Percentiles rank a stretch among this genome's conserved stretches.
Evolutionary conservation across 495 filamentous ascomycete genomes (phyloP).

Genomic region (Penicillium pulvis): DNA sequence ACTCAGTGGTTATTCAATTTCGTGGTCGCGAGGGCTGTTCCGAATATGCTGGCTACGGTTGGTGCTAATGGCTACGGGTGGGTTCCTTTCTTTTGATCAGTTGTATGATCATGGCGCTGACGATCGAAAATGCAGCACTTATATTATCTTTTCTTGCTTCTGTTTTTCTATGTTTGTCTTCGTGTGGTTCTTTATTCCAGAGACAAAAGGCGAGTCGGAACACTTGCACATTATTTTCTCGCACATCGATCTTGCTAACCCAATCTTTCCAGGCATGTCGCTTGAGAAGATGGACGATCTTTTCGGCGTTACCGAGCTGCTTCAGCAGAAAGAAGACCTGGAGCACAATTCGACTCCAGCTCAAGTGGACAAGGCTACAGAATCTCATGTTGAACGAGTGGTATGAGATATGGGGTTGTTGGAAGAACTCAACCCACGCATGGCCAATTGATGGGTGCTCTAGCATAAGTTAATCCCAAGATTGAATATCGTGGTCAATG

Average conservation of each 20-base stretch:
- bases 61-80: slow-evolving; percentile 62
- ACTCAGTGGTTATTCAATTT: slow-evolving; percentile 57
- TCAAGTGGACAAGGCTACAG: slow-evolving; percentile 11
- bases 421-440: too few species aligned
- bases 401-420: background rate
- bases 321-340: slow-evolving; percentile 18
- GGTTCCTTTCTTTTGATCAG: slow-evolving; percentile 10
- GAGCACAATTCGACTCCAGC: background rate
- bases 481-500: too few species aligned
- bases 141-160: slow-evolving; percentile 53
- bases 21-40: slow-evolving; percentile 42
- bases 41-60: slow-evolving; percentile 54
- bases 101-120: slow-evolving; percentile 39
- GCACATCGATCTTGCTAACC: background rate
- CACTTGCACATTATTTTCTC: background rate
- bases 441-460: too few species aligned
- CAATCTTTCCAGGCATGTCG: slow-evolving; percentile 32
- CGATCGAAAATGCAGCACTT: slow-evolving; percentile 25
- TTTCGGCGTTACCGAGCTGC: slow-evolving; percentile 49
- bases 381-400: slow-evolving; percentile 1
- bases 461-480: too few species aligned
- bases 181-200: slow-evolving; percentile 71
- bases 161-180: slow-evolving; percentile 68
- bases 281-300: slow-evolving; percentile 54
- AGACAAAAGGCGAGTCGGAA: slow-evolving; percentile 63